These are phyloP conservation scores for Yamadazyma sp. DNA, from an alignment of 1,139 yeast genomes.

Conservation along the genomic window DNA sequence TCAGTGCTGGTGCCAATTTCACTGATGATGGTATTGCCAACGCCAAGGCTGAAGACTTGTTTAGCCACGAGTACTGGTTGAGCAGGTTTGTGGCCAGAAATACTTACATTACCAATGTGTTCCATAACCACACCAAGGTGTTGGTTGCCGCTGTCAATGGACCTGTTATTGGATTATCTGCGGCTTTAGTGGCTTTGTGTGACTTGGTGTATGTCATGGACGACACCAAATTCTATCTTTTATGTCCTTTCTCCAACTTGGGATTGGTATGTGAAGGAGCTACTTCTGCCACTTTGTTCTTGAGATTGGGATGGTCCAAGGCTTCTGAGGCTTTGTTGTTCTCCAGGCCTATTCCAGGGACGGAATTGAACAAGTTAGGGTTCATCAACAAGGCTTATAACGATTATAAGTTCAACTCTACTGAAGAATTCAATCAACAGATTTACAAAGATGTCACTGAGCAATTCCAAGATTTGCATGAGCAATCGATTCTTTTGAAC, in stretches of 20 bases:
- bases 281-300: conserved; percentile 64
- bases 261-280: conserved; percentile 88
- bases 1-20: conserved; percentile 86
- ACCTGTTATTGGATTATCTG: conserved; percentile 79
- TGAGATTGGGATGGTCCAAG: conserved; percentile 70
- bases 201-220: conserved; percentile 74
- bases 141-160: conserved; percentile 80
- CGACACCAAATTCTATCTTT: conserved; percentile 54
- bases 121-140: conserved; percentile 71
- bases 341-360: conserved; percentile 64
- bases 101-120: conserved; percentile 64
- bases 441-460: conserved; percentile 48
- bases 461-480: conserved; percentile 51
- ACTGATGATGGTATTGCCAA: conserved; percentile 27
- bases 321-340: conserved; percentile 74
- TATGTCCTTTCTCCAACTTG: conserved; percentile 79
- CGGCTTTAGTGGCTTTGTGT: conserved; percentile 72
- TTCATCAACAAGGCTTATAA: conserved; percentile 55
- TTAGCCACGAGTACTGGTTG: conserved; percentile 56
- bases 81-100: conserved; percentile 67
- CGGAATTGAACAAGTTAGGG: conserved; percentile 58
- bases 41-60: conserved; percentile 25
- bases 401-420: conserved; percentile 43
- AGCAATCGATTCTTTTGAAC: conserved; percentile 60
- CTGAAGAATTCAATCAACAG: conserved; percentile 60